Base-by-base conservation (phyloP, 2,329 filamentous ascomycete genomes). In the Tolypocladium tropicale region DNA sequence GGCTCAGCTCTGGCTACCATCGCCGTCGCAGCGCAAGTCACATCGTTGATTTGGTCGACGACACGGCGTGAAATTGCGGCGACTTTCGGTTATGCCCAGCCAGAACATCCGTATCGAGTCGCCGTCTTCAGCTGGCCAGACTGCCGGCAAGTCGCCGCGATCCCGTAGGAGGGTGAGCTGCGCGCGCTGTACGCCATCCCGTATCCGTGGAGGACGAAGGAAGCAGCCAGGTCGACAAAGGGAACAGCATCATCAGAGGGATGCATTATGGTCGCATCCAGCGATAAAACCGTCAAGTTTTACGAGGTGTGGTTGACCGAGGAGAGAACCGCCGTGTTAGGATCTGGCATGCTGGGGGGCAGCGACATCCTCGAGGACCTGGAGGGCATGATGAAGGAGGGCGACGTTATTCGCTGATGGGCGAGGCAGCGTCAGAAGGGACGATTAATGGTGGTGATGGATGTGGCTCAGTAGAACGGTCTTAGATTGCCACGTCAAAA, bases 81-180 rank as follows among this genome's bases (percentile, higher is more conserved):
- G 1, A 96, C 93, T 0, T 96, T 99, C 72, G 93, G 94, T 5
- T 97, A 95, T 67, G 84, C 92, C 4, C 87, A 95, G 62, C 91
- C 93, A 1, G 89, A 95, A 46, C 94, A 99, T 66, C 84, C 88
- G 0, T 89, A 88, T 63, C 85, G 94, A 23, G 89, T 99, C 61
- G 94, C 91, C 2, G 86, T 97, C 10, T 99, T 96, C 71, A 87
- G 88, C 50, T 97, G 94, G 94, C 94, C 94, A 0, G 87, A 89
- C 55, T 97, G 94, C 71, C 83, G 84, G 61, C 89, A 94, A 67
- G 82, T 96, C 1, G 88, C 90, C 12, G 86, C 88, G 18, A 88
- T 97, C 56, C 89, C 91, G 0, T 97, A 84, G 93, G 85, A 84
- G 53, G 83, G 85, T 36, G 85, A 90, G 58, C 82, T 89, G 68